These are phyloP conservation scores for Eucalyptus melliodora DNA, from an alignment of 345 rosid species.

Conservation along the genomic window DNA sequence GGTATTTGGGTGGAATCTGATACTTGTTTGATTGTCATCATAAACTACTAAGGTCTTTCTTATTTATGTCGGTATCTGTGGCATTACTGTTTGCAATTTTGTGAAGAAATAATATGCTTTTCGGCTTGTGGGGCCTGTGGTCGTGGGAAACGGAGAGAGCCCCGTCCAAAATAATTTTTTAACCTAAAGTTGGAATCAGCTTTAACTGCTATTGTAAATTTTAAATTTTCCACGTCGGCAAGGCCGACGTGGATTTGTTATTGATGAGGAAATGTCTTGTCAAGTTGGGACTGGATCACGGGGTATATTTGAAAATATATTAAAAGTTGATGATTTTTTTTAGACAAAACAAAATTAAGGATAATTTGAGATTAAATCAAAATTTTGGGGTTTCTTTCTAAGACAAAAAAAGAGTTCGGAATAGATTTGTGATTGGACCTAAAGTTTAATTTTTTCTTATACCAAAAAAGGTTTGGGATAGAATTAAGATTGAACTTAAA, in stretches of 20 bases:
- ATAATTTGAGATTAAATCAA: accelerated
- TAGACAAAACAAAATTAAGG: too few relatives aligned
- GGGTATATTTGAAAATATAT: accelerated
- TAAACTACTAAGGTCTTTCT: neutral
- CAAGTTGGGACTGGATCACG: too few relatives aligned
- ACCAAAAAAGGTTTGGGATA: accelerated
- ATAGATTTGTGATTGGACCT: too few relatives aligned
- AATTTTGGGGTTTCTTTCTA: too few relatives aligned
- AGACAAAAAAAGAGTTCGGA: too few relatives aligned
- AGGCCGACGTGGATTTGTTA: too few relatives aligned
- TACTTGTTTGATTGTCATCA: neutral
- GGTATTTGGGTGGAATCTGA: neutral
- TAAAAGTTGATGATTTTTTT: too few relatives aligned
- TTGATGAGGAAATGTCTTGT: accelerated
- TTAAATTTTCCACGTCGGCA: too few relatives aligned
- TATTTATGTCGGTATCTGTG: neutral
- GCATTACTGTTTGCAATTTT: neutral
- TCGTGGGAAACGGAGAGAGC: neutral
- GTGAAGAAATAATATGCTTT: neutral
- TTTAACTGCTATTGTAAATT: neutral
- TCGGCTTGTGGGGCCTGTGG: neutral
- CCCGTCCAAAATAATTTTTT: neutral
- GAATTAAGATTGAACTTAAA: too few relatives aligned
- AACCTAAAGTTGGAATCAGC: neutral
- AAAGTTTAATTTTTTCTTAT: too few relatives aligned